Evolutionary conservation across 768 basidiomycete genomes (phyloP), one percentile per base, ranked within the genome.

Genomic region (Suillus weaverae): DNA sequence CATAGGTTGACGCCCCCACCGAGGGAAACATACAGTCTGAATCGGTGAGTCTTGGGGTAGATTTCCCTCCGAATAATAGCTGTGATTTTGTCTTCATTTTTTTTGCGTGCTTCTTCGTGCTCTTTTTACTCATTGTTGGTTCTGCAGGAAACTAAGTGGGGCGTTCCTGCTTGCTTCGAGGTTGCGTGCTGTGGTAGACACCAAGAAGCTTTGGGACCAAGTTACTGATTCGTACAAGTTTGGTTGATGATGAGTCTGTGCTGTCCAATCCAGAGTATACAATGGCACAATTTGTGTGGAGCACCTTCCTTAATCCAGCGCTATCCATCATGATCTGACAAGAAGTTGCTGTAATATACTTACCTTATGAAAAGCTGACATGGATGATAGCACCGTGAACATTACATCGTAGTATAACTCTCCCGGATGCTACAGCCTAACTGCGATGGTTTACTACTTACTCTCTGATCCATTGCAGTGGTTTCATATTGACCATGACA

Each of bases 1-100:
- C 83, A 97, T 71, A 83, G 96, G 56, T 81, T 97, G 35, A 95
- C 94, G 0, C 97, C 97, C 0, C 97, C 97, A 3, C 97, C 97
- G 0, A 80, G 86, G 64, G 96, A 99, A 79, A 98, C 97, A 1
- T 98, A 98, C 75, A 94, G 92, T 75, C 78, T 98, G 62, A 99
- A 99, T 74, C 80, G 95, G 90, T 89, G 66, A 63, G 85, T 73
- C 5, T 10, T 26, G 20, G 5, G 10, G 1, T n/a, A 54, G 9
- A 54, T n/a, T 54, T 62, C 46, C 36, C 6, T 41, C 3, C 14
- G n/a, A 54, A 33, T 30, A 6, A 11, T 20, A 3, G 30, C 22
- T 9, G 11, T 10, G 22, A 2, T 53, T 13, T n/a, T 11, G 44
- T 18, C 18, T 61, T 62, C 46, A 61, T 16, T 26, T 35, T 59